Evolutionary conservation across 768 basidiomycete genomes (phyloP).

Genomic region (Thelephora ganbajun): DNA sequence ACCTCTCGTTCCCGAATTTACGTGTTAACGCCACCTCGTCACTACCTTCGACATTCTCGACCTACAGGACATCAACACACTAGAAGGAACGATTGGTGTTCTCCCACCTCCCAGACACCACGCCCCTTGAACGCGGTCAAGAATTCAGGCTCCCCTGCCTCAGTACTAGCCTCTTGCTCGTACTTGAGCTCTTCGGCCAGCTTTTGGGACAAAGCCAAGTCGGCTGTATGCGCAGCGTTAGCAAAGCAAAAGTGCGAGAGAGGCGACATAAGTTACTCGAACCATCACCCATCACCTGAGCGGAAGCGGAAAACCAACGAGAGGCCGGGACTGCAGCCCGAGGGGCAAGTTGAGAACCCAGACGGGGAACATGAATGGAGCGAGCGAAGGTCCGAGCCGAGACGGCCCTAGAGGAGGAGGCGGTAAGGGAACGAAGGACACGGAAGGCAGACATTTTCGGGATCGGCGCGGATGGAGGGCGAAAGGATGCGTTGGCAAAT

Average conservation of each 20-base stretch:
- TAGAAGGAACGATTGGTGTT: background rate
- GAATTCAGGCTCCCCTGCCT: conserved; percentile 51
- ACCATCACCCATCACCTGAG: conserved; percentile 26
- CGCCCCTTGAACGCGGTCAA: conserved; percentile 58
- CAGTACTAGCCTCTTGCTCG: conserved; percentile 47
- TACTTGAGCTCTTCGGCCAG: conserved; percentile 75
- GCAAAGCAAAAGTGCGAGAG: background rate
- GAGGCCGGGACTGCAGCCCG: conserved; percentile 14
- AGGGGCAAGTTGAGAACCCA: conserved; percentile 15
- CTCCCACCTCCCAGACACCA: conserved; percentile 65
- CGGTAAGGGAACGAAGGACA: conserved; percentile 41
- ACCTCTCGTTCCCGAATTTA: conserved; percentile 86
- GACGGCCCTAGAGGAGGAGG: conserved; percentile 27
- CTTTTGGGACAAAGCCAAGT: conserved; percentile 61
- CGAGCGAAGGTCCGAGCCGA: conserved; percentile 13
- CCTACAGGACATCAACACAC: conserved; percentile 21
- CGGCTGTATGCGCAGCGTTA: conserved; percentile 29
- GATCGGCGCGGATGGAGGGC: background rate
- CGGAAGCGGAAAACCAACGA: conserved; percentile 27
- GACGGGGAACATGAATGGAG: conserved; percentile 9
- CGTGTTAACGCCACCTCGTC: conserved; percentile 78
- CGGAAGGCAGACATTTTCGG: conserved; percentile 47
- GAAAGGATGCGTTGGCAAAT: background rate
- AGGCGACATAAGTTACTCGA: conserved; percentile 25
- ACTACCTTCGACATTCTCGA: conserved; percentile 54